phyloP scores from a whole-genome alignment of 1,284 basidiomycete species.

The Sporisorium sorghi region DNA sequence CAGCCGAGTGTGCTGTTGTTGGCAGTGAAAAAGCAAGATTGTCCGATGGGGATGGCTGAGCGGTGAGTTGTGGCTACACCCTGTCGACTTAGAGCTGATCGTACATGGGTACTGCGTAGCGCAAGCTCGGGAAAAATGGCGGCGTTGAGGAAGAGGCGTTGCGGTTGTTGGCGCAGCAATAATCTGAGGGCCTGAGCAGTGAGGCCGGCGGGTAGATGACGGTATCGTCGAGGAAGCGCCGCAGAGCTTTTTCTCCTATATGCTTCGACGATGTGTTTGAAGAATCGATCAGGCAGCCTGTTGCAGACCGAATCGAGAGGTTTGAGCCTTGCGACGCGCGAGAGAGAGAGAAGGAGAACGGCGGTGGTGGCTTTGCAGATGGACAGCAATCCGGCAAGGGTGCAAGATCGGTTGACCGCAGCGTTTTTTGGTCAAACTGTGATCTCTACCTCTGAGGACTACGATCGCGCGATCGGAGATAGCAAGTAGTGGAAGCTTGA shows the following conservation, averaged over 20 bases:
- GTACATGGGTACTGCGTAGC: conserved; percentile 23
- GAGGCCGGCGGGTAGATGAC: background rate
- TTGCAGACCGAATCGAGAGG: background rate
- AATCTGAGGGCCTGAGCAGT: background rate
- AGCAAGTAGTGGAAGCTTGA: conserved; percentile 9
- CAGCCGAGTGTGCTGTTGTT: conserved; percentile 6
- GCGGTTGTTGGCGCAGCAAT: conserved; percentile 1
- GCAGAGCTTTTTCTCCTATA: background rate
- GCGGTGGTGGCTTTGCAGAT: background rate
- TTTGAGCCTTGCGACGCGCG: background rate
- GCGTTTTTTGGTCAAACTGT: conserved; percentile 13
- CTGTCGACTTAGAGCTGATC: conserved; percentile 20
- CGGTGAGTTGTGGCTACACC: conserved; percentile 31
- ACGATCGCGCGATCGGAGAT: conserved; percentile 20
- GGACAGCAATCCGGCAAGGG: conserved; percentile 3
- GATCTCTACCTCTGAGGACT: conserved; percentile 7
- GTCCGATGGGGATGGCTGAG: conserved; percentile 11
- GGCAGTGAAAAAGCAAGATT: conserved; percentile 8
- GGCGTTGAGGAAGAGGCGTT: background rate
- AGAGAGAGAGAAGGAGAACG: background rate
- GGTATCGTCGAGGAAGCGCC: background rate
- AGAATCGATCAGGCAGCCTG: background rate
- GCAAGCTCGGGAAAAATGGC: conserved; percentile 5
- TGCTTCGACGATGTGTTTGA: background rate
- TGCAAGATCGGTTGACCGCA: conserved; percentile 21